Evolutionary conservation across 2,329 filamentous ascomycete genomes (phyloP).

Genomic region (Calonectria ilicicola): DNA sequence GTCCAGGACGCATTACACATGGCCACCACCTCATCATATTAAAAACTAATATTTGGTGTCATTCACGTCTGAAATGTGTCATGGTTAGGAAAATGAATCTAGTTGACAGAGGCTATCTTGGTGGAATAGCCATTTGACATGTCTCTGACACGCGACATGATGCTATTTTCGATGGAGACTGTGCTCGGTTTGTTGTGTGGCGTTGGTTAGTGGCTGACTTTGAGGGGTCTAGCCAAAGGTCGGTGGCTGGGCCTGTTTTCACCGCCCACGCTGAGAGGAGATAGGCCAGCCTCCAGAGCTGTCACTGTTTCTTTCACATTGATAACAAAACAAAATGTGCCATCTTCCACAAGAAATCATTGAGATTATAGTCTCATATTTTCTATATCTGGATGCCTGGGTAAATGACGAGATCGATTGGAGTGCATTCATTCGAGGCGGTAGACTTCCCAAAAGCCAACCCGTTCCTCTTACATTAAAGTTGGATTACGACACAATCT

Average conservation of each 20-base stretch:
- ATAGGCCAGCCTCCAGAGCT: not conserved
- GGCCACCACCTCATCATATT: too few relatives aligned
- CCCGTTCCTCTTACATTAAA: not conserved
- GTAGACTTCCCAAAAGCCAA: not conserved
- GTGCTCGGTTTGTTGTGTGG: not conserved
- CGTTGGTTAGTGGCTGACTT: too few relatives aligned
- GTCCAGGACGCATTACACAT: too few relatives aligned
- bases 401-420: not conserved
- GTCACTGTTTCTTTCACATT: not conserved
- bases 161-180: not conserved
- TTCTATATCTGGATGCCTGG: not conserved
- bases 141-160: too few relatives aligned
- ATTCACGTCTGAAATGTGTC: too few relatives aligned
- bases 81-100: too few relatives aligned
- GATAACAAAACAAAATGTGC: not conserved
- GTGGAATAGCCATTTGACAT: too few relatives aligned
- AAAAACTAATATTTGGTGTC: too few relatives aligned
- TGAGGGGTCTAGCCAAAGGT: too few relatives aligned
- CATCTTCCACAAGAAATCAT: not conserved
- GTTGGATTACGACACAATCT: not conserved
- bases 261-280: not conserved
- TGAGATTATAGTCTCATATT: not conserved
- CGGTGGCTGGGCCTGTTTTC: not conserved
- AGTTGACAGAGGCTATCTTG: too few relatives aligned
- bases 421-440: not conserved